Conservation (phyloP, 208 protist genomes). For the Crithidia bombi region DNA sequence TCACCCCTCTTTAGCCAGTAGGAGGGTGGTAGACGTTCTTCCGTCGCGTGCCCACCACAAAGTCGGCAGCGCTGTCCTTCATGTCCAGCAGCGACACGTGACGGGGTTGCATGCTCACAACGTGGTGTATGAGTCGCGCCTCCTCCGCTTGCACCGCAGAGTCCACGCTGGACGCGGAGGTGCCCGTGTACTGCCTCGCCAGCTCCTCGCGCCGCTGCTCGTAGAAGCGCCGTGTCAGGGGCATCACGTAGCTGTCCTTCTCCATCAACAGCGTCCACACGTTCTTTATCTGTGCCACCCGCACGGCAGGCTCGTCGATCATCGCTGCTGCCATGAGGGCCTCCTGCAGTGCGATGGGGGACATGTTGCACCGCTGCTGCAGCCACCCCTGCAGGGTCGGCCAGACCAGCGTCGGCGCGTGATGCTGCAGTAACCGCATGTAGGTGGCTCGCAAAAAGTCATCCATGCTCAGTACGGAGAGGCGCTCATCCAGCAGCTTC, state of each 20-base stretch:
- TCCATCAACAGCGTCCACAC: constrained; percentile 62
- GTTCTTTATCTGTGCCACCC: constrained; percentile 37
- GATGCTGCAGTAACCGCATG: constrained; percentile 78
- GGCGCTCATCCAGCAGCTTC: constrained; percentile 57
- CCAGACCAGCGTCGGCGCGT: constrained; percentile 59
- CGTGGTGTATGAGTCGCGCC: constrained; percentile 38
- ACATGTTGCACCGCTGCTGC: constrained; percentile 37
- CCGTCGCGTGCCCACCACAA: constrained; percentile 70
- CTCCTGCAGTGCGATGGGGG: constrained; percentile 87
- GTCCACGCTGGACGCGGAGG: not conserved
- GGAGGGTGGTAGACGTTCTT: constrained; percentile 76
- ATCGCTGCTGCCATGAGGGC: constrained; percentile 73
- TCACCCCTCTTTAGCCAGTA: not conserved
- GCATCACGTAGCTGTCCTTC: constrained; percentile 87
- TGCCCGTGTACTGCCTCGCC: constrained; percentile 1
- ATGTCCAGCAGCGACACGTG: constrained; percentile 81
- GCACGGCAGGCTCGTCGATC: constrained; percentile 33
- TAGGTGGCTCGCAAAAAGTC: constrained; percentile 86
- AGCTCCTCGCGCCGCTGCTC: constrained; percentile 49
- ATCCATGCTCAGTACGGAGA: constrained; percentile 61
- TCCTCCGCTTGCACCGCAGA: constrained; percentile 22
- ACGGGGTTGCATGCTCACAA: constrained; percentile 72
- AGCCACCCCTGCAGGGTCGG: constrained; percentile 51
- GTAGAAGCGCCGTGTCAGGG: constrained; percentile 76
- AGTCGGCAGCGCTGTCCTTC: constrained; percentile 88